Evolutionary conservation across 2,329 filamentous ascomycete species (phyloP).

Genomic region (Fusarium sp.): DNA sequence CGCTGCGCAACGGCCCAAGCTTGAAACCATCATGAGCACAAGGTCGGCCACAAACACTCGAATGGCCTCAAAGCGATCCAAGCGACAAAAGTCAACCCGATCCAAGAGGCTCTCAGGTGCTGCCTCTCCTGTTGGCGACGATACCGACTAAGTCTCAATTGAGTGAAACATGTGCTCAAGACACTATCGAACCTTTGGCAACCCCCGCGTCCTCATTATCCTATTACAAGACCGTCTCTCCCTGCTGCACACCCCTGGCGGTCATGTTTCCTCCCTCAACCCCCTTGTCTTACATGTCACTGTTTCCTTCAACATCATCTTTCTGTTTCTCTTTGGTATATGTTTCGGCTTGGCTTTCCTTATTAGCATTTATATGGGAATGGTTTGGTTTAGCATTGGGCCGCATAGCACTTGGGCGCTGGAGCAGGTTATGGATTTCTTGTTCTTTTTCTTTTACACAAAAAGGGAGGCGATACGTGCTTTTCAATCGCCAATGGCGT

Average conservation of each 20-base stretch:
- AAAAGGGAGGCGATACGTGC: slow-evolving; percentile 38
- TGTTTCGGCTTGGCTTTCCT: slow-evolving; percentile 32
- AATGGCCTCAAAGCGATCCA: slow-evolving; percentile 51
- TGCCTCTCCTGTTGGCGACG: slow-evolving; percentile 58
- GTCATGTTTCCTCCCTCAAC: slow-evolving; percentile 15
- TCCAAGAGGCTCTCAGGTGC: slow-evolving; percentile 52
- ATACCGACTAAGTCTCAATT: slow-evolving; percentile 51
- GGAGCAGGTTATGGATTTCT: slow-evolving; percentile 41
- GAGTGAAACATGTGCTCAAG: slow-evolving; percentile 32
- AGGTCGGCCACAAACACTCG: slow-evolving; percentile 52
- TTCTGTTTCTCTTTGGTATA: slow-evolving; percentile 31
- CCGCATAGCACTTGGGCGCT: slow-evolving; percentile 48
- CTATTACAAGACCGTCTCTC: slow-evolving; percentile 31
- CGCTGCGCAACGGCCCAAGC: slow-evolving; percentile 60
- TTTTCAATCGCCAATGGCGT: slow-evolving; percentile 30
- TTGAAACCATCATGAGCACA: slow-evolving; percentile 64
- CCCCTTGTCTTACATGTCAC: slow-evolving; percentile 22
- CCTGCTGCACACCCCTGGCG: slow-evolving; percentile 11
- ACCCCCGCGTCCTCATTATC: slow-evolving; percentile 24
- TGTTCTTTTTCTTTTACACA: slow-evolving; percentile 28
- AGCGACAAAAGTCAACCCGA: slow-evolving; percentile 51
- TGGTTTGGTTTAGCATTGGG: slow-evolving; percentile 46
- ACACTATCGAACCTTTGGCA: slow-evolving; percentile 22
- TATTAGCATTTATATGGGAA: slow-evolving; percentile 47
- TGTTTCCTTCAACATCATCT: slow-evolving; percentile 22